These are phyloP conservation scores for Cutaneotrichosporon cavernicola DNA, from an alignment of 1,284 basidiomycete species.

Conservation along the genomic window DNA sequence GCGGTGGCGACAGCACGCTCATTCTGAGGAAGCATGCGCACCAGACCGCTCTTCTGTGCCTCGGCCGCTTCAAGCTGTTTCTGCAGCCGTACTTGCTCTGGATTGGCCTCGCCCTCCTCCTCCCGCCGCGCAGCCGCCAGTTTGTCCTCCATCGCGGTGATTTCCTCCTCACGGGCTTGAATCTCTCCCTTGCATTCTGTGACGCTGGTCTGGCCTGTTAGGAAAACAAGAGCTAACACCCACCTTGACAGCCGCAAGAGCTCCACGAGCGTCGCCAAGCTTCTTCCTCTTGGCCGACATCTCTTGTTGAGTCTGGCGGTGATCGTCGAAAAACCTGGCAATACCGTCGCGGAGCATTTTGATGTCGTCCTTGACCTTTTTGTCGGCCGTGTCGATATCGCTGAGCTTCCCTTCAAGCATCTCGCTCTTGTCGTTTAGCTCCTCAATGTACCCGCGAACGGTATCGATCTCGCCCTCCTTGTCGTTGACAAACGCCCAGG, in stretches of 20 bases:
- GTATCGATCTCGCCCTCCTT: conserved; percentile 57
- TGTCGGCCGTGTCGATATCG: conserved; percentile 40
- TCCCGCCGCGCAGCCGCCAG: conserved; percentile 1
- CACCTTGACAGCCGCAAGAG: background rate
- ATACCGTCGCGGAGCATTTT: conserved; percentile 57
- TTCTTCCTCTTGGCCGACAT: conserved; percentile 33
- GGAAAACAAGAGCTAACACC: background rate
- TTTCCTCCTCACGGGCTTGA: conserved; percentile 54
- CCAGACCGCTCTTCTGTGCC: background rate
- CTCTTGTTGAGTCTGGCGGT: conserved; percentile 1
- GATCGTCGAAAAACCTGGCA: conserved; percentile 10
- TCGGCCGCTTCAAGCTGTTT: conserved; percentile 2
- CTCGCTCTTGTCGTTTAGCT: conserved; percentile 21
- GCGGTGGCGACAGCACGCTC: conserved; percentile 3
- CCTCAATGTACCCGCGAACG: conserved; percentile 4
- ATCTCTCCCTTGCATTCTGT: conserved; percentile 45
- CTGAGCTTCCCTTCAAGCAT: conserved; percentile 11
- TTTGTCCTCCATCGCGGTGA: conserved; percentile 2
- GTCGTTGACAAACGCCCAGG: conserved; percentile 79
- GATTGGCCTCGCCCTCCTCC: conserved; percentile 9
- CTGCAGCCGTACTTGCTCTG: background rate
- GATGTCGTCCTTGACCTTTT: conserved; percentile 45
- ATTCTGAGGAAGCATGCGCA: background rate
- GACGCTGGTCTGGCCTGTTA: background rate
- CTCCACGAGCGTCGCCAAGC: conserved; percentile 52